Evolutionary conservation across 495 filamentous ascomycete genomes (phyloP), one percentile per base, ranked within the genome.

Genomic region (Immersiella caudata): DNA sequence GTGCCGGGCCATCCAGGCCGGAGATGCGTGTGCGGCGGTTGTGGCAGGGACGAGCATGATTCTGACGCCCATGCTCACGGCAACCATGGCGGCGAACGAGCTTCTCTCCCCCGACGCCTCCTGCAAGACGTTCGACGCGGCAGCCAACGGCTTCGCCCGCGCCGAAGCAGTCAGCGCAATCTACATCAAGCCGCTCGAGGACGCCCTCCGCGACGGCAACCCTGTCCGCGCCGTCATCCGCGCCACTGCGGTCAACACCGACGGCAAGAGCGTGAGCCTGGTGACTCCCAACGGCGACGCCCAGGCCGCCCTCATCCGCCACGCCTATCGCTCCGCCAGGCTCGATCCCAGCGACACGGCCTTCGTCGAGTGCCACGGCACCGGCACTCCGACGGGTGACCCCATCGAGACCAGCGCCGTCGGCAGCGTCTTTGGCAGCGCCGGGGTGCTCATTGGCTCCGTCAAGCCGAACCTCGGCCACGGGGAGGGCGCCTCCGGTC

Each of bases 391-490:
- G 46, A 76, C 71, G 1, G 83, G 83, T 25, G 84, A 86, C 57
- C 81, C 80, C 0, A 65, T 68, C 6, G 81, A 86, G 68, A 68
- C 72, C 1, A 16, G 55, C 1, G 78, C 81, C 0, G 73, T 83
- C 3, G 70, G 59, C 29, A 5, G 22, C 9, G 58, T 68, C 33
- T 71, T 68, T 55, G 66, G 58, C 24, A 27, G 29, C 4, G n/a
- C 24, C 11, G 58, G 65, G 18, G 24, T 67, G 18, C 25, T 35
- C 27, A 66, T 66, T 21, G 86, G 86, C 11, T 84, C 85, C 0
- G 76, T 87, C 0, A 87, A 88, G 67, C 79, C 81, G 0, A 86
- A 86, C 60, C 79, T 87, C 14, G 85, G 86, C 4, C 86, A 89
- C 70, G 59, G 79, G 1, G 86, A 87, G 70, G 83, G 78, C 3